These are phyloP conservation scores for Pleurotus platypus DNA, from an alignment of 768 basidiomycete species.

Conservation along the genomic window DNA sequence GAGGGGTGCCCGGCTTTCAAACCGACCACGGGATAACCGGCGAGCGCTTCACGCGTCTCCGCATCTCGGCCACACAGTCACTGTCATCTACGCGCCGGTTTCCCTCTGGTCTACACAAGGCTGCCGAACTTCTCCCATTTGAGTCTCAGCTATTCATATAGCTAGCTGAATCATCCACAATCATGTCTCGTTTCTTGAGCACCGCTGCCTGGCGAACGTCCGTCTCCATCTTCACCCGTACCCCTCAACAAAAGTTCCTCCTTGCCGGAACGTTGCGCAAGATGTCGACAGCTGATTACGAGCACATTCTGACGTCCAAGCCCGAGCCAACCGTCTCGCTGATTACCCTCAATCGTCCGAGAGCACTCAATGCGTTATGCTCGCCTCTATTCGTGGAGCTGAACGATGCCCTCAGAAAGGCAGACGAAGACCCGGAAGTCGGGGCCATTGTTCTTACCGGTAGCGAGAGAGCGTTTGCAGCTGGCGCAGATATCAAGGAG, in stretches of 20 bases:
- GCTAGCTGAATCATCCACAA: background rate
- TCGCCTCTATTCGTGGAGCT: constrained; percentile 79
- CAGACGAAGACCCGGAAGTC: constrained; percentile 66
- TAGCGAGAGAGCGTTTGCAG: constrained; percentile 93
- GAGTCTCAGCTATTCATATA: constrained; percentile 8
- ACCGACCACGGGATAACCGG: background rate
- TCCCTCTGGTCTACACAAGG: background rate
- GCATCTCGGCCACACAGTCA: background rate
- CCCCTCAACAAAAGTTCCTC: background rate
- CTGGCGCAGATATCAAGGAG: constrained; percentile 98
- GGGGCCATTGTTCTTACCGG: constrained; percentile 92
- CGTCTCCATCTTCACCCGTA: constrained; percentile 3
- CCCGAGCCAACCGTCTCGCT: constrained; percentile 71
- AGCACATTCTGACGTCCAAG: constrained; percentile 64
- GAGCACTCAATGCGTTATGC: constrained; percentile 85
- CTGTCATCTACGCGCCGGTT: background rate
- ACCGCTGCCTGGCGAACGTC: constrained; percentile 3
- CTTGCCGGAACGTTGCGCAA: constrained; percentile 24
- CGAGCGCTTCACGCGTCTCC: background rate
- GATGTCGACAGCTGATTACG: constrained; percentile 56
- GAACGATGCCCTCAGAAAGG: constrained; percentile 68
- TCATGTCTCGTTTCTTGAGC: constrained; percentile 6
- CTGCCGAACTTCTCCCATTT: constrained; percentile 1
- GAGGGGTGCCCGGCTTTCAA: background rate
- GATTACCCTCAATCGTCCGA: constrained; percentile 86